Conservation (phyloP, 2,329 filamentous ascomycete species). For the Aspergillus floridensis region DNA sequence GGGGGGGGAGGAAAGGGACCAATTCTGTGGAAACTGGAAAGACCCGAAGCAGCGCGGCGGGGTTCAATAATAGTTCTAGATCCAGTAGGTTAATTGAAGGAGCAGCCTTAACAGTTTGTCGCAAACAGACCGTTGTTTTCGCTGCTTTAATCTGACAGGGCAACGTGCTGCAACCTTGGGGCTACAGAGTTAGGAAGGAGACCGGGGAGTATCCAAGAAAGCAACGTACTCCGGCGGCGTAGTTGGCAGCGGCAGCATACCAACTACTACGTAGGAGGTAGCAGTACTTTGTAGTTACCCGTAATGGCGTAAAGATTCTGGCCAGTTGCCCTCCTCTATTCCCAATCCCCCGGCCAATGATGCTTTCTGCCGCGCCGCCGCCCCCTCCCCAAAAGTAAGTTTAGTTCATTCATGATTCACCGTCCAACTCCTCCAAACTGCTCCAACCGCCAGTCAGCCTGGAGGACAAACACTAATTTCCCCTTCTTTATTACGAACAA, state of each 20-base stretch:
- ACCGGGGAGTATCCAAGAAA: slow-evolving; percentile 9
- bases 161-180: slow-evolving; percentile 16
- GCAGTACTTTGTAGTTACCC: neutral
- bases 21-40: neutral
- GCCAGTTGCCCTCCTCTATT: neutral
- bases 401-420: neutral
- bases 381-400: slow-evolving; percentile 1
- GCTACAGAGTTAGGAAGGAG: slow-evolving; percentile 5
- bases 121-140: slow-evolving; percentile 6
- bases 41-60: slow-evolving; percentile 17
- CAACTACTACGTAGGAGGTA: too few relatives aligned
- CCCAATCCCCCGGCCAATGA: slow-evolving; percentile 10
- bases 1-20: neutral
- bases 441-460: neutral
- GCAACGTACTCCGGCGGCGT: too few relatives aligned
- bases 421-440: neutral
- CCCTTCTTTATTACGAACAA: neutral
- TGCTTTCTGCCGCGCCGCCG: neutral
- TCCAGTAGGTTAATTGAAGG: too few relatives aligned
- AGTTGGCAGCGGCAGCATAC: too few relatives aligned
- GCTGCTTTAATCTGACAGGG: neutral
- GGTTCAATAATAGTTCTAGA: slow-evolving; percentile 5
- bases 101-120: neutral
- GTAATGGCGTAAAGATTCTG: too few relatives aligned
- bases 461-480: neutral